Base-by-base conservation (phyloP, 768 basidiomycete genomes). In the Podaxis sp. region DNA sequence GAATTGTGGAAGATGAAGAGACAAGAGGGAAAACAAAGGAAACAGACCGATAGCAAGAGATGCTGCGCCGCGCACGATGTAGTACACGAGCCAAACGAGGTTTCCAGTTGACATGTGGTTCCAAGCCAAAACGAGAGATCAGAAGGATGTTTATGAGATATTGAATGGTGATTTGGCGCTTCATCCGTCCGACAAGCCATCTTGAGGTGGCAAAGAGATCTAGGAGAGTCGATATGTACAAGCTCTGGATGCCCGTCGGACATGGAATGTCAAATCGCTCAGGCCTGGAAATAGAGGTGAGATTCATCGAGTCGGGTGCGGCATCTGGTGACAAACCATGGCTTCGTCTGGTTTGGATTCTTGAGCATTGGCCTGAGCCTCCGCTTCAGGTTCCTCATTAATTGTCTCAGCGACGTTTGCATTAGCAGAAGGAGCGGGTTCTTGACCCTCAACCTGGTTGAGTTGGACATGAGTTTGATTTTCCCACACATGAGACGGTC, bases 331-430 rank as follows among this genome's bases (percentile, higher is more conserved):
- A 44, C 54, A n/a, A 39, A 63, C 64, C 42, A 39, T 51, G 15
- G 54, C 17, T 48, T 68, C 69, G 4, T 52, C 68, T 28, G 61
- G 63, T 26, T 51, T 57, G 11, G 61, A 63, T 33, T 57, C 68
- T 13, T 69, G 63, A 57, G 70, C 78, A 5, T 68, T 74, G 49
- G 75, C 78, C 51, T 80, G 78, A 3, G 68, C 72, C 65, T 78
- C 82, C 53, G 75, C 76, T 63, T 81, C 80, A 11, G 81, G 80
- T 57, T 87, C 85, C 68, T 87, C 86, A 30, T 75, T 79, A 64
- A 88, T 88, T 19, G 85, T 79, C 63, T 80, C 82, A 22, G 68
- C 72, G 42, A 74, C 73, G 38, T 73, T 66, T 36, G 77, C 75
- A 46, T 69, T 72, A 11, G 74, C 72, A 28, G 71, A 72, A 30